phyloP scores from a whole-genome alignment of 1,284 basidiomycete genomes.

The Cryptococcus maquisensis region DNA sequence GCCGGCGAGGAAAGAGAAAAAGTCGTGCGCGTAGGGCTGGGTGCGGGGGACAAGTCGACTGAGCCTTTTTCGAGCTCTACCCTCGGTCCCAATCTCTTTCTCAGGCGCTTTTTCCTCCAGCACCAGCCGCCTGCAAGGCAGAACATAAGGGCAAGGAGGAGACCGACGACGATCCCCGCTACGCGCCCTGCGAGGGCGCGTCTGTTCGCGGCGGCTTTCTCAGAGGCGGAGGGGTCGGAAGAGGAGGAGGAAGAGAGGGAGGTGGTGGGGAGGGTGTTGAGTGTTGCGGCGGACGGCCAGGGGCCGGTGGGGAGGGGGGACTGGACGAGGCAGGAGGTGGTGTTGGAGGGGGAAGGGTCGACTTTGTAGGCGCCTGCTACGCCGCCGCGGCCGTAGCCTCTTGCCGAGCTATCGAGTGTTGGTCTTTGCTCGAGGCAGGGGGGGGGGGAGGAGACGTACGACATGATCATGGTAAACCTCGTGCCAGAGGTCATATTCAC shows the following conservation, averaged over 20 bases:
- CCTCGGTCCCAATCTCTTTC: too few relatives aligned
- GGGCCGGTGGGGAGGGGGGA: slow-evolving; percentile 14
- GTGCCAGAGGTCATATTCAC: slow-evolving; percentile 30
- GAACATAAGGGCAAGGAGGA: too few relatives aligned
- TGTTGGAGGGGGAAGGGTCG: not conserved
- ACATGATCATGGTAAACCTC: slow-evolving; percentile 36
- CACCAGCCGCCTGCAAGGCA: slow-evolving; percentile 23
- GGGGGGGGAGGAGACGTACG: slow-evolving; percentile 20
- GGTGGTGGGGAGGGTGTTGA: slow-evolving; percentile 18
- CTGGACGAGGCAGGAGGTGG: slow-evolving; percentile 11
- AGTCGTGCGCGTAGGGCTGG: too few relatives aligned
- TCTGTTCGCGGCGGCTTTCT: slow-evolving; percentile 28
- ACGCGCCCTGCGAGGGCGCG: too few relatives aligned
- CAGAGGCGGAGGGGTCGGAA: slow-evolving; percentile 3
- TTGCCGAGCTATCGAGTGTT: slow-evolving; percentile 5
- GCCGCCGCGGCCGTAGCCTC: slow-evolving; percentile 31
- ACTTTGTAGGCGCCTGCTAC: slow-evolving; percentile 29
- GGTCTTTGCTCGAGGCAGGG: not conserved
- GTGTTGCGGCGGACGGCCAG: slow-evolving; percentile 26
- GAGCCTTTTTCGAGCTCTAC: too few relatives aligned
- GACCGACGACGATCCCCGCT: slow-evolving; percentile 16
- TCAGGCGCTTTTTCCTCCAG: slow-evolving; percentile 5
- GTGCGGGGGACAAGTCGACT: too few relatives aligned
- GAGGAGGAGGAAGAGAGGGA: slow-evolving; percentile 10
- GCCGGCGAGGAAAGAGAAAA: too few relatives aligned